A percentile compares a stretch with the other conserved stretches of the same genome.
phyloP scores from a whole-genome alignment of 2,329 filamentous ascomycete genomes.

The Diaporthe citrichinensis region DNA sequence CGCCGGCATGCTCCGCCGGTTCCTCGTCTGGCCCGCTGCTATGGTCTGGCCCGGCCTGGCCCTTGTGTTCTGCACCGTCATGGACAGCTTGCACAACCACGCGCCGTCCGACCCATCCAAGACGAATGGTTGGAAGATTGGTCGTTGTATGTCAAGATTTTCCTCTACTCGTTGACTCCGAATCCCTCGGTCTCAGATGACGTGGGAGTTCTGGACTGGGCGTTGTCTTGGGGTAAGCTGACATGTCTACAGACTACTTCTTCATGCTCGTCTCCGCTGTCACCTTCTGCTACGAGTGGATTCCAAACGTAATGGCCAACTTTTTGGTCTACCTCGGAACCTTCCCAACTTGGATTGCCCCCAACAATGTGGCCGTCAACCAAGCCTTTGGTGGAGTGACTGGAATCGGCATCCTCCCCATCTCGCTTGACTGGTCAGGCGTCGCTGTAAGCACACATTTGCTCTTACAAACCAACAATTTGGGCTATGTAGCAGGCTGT shows the following conservation, averaged over 20 bases:
- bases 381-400: constrained; percentile 21
- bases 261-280: constrained; percentile 22
- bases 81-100: constrained; percentile 49
- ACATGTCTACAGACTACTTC: constrained; percentile 6
- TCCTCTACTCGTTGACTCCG: too few relatives aligned
- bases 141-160: constrained; percentile 11
- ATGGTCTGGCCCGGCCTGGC: constrained; percentile 51
- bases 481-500: too few relatives aligned
- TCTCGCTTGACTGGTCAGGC: constrained; percentile 28
- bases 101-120: constrained; percentile 31
- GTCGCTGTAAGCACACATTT: background rate
- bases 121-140: constrained; percentile 36
- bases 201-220: too few relatives aligned
- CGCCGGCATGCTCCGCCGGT: constrained; percentile 51
- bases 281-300: constrained; percentile 36
- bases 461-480: too few relatives aligned
- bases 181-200: too few relatives aligned
- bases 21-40: constrained; percentile 53
- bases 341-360: constrained; percentile 35
- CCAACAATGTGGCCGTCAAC: constrained; percentile 26
- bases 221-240: background rate
- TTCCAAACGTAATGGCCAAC: constrained; percentile 38
- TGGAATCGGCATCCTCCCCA: constrained; percentile 23
- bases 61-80: constrained; percentile 53
- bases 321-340: constrained; percentile 27